These are phyloP conservation scores for Pluteus cervinus DNA, from an alignment of 768 basidiomycete species.

Conservation along the genomic window DNA sequence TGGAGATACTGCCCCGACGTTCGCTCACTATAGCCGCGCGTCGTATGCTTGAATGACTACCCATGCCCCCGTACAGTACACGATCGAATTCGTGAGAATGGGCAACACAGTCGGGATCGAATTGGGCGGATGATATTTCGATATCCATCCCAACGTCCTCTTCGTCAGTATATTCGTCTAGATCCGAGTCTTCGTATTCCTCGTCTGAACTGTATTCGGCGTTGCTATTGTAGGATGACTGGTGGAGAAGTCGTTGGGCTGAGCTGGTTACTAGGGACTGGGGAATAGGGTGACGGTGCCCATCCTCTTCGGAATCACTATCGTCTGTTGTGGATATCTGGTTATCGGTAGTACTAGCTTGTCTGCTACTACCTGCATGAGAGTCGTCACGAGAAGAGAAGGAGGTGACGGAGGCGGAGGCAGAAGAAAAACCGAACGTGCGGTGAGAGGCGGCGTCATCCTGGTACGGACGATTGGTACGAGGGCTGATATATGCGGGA, in stretches of 20 bases:
- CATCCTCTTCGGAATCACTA: constrained; percentile 29
- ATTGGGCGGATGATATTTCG: constrained; percentile 33
- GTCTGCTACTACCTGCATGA: constrained; percentile 19
- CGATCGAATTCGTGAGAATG: constrained; percentile 10
- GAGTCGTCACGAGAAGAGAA: constrained; percentile 28
- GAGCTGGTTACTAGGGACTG: constrained; percentile 14
- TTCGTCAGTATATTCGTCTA: too few relatives aligned
- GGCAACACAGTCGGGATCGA: constrained; percentile 23
- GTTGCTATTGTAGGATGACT: constrained; percentile 19
- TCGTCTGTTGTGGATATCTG: constrained; percentile 29
- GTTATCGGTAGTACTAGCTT: constrained; percentile 24
- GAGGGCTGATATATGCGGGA: background rate
- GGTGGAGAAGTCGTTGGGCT: constrained; percentile 20
- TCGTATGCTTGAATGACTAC: constrained; percentile 13
- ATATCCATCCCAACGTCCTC: constrained; percentile 31
- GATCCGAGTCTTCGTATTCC: constrained; percentile 34
- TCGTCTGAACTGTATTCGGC: constrained; percentile 43
- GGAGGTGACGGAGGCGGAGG: constrained; percentile 40
- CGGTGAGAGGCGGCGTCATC: constrained; percentile 41
- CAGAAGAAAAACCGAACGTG: constrained; percentile 42
- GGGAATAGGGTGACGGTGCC: constrained; percentile 24
- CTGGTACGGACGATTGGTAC: constrained; percentile 6
- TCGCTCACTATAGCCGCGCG: constrained; percentile 6
- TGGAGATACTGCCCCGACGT: too few relatives aligned
- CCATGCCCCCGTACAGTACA: constrained; percentile 8